These are phyloP conservation scores for Musa balbisiana DNA, from an alignment of 202 grass and related monocot genomes.

Conservation along the genomic window DNA sequence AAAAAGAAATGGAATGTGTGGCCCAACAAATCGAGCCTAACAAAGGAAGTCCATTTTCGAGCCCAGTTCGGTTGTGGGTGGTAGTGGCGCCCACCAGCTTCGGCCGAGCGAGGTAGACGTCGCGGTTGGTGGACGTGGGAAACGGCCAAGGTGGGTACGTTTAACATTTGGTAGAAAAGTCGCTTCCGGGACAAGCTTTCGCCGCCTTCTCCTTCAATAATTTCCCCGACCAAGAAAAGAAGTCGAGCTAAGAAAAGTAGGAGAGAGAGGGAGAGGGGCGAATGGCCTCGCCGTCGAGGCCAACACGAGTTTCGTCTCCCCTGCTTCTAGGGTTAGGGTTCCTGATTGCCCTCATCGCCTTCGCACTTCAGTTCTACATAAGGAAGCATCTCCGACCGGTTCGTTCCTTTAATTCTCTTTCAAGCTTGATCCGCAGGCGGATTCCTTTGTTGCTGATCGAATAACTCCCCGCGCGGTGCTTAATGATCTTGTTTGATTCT, in stretches of 20 bases:
- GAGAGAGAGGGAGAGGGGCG: neutral
- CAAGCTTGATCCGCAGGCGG: neutral
- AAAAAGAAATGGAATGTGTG: too few relatives aligned
- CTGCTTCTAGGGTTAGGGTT: neutral
- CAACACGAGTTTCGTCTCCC: neutral
- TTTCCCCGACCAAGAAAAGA: neutral
- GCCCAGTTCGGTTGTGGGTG: too few relatives aligned
- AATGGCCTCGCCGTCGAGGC: neutral
- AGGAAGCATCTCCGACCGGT: constrained; percentile 1
- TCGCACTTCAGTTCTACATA: neutral
- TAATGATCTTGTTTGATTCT: neutral
- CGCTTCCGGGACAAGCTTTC: too few relatives aligned
- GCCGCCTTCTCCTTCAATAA: neutral
- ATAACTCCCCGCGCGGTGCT: neutral
- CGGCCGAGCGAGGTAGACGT: too few relatives aligned
- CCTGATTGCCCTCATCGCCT: neutral
- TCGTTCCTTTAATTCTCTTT: neutral
- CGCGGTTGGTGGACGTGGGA: too few relatives aligned
- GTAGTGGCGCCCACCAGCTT: too few relatives aligned
- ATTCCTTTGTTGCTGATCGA: neutral
- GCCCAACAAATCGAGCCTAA: too few relatives aligned
- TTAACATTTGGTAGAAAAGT: too few relatives aligned
- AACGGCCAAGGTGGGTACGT: too few relatives aligned
- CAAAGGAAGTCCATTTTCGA: too few relatives aligned
- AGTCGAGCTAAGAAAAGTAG: neutral